Conservation (phyloP, 2,329 filamentous ascomycete genomes). For the Rutstroemia sp. region DNA sequence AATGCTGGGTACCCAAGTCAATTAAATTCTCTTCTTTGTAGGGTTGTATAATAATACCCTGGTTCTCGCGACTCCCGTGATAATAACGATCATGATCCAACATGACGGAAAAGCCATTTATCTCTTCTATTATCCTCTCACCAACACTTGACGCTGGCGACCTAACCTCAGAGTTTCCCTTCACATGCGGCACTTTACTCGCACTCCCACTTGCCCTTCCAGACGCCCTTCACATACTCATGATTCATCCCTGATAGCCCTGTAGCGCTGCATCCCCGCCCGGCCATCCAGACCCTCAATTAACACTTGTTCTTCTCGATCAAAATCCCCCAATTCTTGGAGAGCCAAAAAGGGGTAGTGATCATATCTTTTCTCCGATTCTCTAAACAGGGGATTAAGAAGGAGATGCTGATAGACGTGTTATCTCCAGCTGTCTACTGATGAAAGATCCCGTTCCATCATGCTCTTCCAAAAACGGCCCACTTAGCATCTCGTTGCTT, state of each 20-base stretch:
- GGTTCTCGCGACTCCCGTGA: too few relatives aligned
- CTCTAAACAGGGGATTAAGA: too few relatives aligned
- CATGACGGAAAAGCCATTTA: constrained; percentile 9
- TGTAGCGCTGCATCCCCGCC: background rate
- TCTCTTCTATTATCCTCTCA: background rate
- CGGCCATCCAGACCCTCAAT: background rate
- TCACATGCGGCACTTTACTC: background rate
- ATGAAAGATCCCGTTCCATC: too few relatives aligned
- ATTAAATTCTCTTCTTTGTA: too few relatives aligned
- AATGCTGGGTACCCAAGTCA: too few relatives aligned
- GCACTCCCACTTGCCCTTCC: background rate
- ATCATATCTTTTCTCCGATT: too few relatives aligned
- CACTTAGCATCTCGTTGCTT: too few relatives aligned
- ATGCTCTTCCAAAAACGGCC: too few relatives aligned
- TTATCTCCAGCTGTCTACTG: too few relatives aligned
- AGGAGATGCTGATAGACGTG: too few relatives aligned
- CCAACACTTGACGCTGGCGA: background rate
- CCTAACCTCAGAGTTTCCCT: background rate
- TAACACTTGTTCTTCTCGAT: constrained; percentile 2
- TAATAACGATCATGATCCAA: constrained; percentile 11
- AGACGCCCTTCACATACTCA: background rate
- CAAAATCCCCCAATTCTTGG: background rate
- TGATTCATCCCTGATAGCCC: background rate
- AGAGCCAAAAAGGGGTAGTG: too few relatives aligned
- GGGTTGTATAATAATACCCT: too few relatives aligned